A percentile compares a stretch with the other conserved stretches of the same genome.
These are phyloP conservation scores for Cadophora sp. DNA, from an alignment of 2,329 filamentous ascomycete genomes.

Conservation along the genomic window DNA sequence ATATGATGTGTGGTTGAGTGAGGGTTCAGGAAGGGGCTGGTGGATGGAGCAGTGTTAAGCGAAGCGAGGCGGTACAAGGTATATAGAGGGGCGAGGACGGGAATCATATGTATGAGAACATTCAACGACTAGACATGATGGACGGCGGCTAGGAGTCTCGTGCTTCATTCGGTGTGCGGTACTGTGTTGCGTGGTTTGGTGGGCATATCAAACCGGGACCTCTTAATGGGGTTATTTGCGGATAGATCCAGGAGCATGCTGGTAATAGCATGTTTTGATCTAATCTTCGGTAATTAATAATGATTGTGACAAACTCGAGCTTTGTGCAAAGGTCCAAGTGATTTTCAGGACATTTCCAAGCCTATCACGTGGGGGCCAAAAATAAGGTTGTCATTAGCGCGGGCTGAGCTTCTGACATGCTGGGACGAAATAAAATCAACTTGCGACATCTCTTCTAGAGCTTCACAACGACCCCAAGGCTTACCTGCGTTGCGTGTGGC, in stretches of 20 bases:
- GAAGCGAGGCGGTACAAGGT: constrained; percentile 17
- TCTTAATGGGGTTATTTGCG: constrained; percentile 32
- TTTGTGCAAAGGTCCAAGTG: neutral
- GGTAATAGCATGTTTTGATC: constrained; percentile 32
- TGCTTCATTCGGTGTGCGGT: constrained; percentile 30
- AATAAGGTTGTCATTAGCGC: constrained; percentile 12
- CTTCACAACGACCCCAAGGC: neutral
- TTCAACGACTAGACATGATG: constrained; percentile 38
- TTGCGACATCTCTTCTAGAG: constrained; percentile 4
- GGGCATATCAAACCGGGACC: constrained; percentile 31
- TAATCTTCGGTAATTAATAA: constrained; percentile 14
- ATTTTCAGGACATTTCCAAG: neutral
- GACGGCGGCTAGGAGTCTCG: constrained; percentile 32
- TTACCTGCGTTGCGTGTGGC: neutral
- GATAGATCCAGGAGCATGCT: constrained; percentile 39
- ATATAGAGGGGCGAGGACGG: constrained; percentile 25
- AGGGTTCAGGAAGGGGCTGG: constrained; percentile 16
- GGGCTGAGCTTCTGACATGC: neutral
- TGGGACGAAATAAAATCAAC: constrained; percentile 6
- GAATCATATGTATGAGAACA: constrained; percentile 37
- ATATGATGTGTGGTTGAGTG: constrained; percentile 5
- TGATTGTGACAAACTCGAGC: constrained; percentile 4
- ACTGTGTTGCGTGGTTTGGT: constrained; percentile 27
- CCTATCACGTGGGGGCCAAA: neutral
- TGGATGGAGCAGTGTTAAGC: constrained; percentile 18